phyloP scores from a whole-genome alignment of 78 protist genomes.

The Blattamonas nauphoetae region DNA sequence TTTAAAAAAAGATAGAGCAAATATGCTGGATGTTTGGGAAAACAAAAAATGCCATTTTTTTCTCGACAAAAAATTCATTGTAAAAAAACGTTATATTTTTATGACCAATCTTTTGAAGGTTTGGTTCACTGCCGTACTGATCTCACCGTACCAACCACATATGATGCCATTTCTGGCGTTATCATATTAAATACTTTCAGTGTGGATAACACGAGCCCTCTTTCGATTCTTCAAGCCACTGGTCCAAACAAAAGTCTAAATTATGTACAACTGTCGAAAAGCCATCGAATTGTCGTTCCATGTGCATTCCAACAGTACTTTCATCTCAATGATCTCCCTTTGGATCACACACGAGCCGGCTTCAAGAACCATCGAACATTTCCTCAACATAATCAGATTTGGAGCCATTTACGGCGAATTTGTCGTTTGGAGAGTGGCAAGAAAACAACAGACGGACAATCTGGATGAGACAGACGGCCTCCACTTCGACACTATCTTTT shows the following conservation, averaged over 20 bases:
- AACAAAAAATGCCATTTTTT: no score
- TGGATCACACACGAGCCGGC: background rate
- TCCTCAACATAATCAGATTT: background rate
- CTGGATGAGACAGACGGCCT: background rate
- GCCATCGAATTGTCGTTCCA: background rate
- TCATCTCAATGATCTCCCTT: background rate
- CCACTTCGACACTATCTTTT: background rate
- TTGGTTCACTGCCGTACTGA: background rate
- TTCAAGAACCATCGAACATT: background rate
- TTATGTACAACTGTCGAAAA: background rate
- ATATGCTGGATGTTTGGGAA: no score
- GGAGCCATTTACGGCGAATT: background rate
- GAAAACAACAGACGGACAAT: background rate
- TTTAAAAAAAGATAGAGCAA: no score
- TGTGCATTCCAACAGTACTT: background rate
- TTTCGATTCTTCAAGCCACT: background rate
- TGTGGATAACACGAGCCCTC: background rate
- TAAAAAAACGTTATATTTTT: no score
- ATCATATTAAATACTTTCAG: background rate
- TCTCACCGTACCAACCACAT: background rate
- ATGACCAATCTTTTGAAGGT: background rate
- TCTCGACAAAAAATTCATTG: no score
- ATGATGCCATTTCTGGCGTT: background rate
- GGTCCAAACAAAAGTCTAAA: background rate
- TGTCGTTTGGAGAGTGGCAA: background rate